Base-by-base conservation (phyloP, 371 early-diverging fungal species). In the Actinomortierella wolfii region DNA sequence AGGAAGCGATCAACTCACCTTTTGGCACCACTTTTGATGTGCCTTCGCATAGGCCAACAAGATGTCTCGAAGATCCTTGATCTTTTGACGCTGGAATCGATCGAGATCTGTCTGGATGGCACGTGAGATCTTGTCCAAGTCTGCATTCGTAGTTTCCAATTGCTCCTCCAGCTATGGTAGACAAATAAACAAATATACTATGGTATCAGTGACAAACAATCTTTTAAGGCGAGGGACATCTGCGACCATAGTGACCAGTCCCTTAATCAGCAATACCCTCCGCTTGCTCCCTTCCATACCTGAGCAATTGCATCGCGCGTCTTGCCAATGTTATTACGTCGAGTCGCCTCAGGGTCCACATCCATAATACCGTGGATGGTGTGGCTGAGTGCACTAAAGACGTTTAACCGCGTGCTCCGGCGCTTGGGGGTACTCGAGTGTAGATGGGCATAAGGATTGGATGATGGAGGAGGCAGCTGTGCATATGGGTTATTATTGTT, bases 291-390 rank as follows among this genome's bases (percentile, higher is more conserved):
- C 1, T 47, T 9, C 39, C 59, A 53, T 76, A 86, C 85, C 78
- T 84, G 79, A 18, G 64, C 79, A 57, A 96, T 94, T 6, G 83
- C 84, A 67, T 97, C 97, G n/a, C 88, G 85, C 5, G 94, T 91
- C 59, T 88, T 92, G 8, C 92, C 92, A 50, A 98, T 94, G 58
- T 90, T 90, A 68, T 89, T 90, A 43, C 95, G 90, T 18, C 97
- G 88, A 23, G 95, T 91, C 17, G 89, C 88, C 54, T 94, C 95
- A 1, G 97, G 97, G 69, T 98, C 96, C 7, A 94, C 94, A 79
- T 97, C 98, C 67, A 96, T 93, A 51, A 98, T 86, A 1, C 94
- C 93, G 64, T 92, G 90, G 20, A 92, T 70, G 5, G 91, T 89
- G 56, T 91, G 86, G 4, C 92, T 88, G 2, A 89, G 73, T 7